Evolutionary conservation across 1,284 basidiomycete species (phyloP), one percentile per base, ranked within the genome.

Genomic region (Caloboletus inedulis): DNA sequence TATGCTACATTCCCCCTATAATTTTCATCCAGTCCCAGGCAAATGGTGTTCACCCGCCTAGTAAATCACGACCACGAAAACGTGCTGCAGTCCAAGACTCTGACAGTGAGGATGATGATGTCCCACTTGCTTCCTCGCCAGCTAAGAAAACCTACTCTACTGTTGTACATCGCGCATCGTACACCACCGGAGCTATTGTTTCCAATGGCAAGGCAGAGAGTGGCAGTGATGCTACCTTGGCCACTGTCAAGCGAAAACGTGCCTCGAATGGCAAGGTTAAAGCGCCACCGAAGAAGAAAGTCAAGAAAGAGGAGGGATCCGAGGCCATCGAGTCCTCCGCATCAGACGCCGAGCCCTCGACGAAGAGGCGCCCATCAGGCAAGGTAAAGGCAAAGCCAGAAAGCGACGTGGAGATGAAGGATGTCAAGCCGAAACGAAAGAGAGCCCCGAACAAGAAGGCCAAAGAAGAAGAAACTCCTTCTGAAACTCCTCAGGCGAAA

Each of bases 91-190:
- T 73, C 51, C 72, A 72, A 18, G 77, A 78, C 14, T 75, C 69
- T 54, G 77, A 80, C 37, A 86, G 82, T 60, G 85, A 87, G n/a
- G 85, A 86, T 60, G 85, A 85, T n/a, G 85, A 87, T 58, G 85
- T 72, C 25, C 86, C 86, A 40, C 78, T 89, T 42, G 85, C 85
- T 44, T 85, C 84, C 36, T 86, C 86, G 27, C 84, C 85, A 19
- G 74, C 71, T 10, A 88, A 87, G 69, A 73, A 71, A 51, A 55
- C 66, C 34, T 71, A 70, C 55, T 71, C 77, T 29, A 69, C 72
- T 47, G 69, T 74, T 10, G 68, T 73, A 18, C 74, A 74, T 27
- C 75, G 77, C 39, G 72, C 72, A 37, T 63, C 69, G 43, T 66
- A 68, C 47, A 69, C 74, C 16, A 74, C 76, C 21, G 71, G 73